These are phyloP conservation scores for Singerocomus inundabilis DNA, from an alignment of 1,284 basidiomycete genomes.

Conservation along the genomic window DNA sequence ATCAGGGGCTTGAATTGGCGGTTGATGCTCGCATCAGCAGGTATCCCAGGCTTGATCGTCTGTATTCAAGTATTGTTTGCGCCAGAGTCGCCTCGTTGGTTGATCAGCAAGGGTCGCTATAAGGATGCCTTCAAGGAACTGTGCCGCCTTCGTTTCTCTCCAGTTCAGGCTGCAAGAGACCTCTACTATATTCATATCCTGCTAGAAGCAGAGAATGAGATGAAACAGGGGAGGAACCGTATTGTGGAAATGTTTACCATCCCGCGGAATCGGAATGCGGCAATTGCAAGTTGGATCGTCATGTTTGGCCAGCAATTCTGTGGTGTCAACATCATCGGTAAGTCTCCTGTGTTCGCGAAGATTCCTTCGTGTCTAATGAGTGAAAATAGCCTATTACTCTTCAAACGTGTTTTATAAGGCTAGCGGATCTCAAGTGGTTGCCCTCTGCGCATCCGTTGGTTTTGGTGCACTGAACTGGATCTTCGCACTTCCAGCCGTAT, in stretches of 20 bases:
- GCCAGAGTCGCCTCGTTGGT: conserved; percentile 71
- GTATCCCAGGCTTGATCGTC: conserved; percentile 60
- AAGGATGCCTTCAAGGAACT: conserved; percentile 65
- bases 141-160: conserved; percentile 59
- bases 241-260: conserved; percentile 69
- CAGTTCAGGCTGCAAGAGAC: conserved; percentile 77
- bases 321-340: conserved; percentile 59
- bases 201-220: conserved; percentile 61
- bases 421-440: conserved; percentile 46
- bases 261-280: conserved; percentile 72
- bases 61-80: conserved; percentile 55
- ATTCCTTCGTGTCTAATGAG: conserved; percentile 43
- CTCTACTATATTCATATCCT: conserved; percentile 70
- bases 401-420: conserved; percentile 65
- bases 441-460: conserved; percentile 67
- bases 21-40: conserved; percentile 62
- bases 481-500: conserved; percentile 64
- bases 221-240: conserved; percentile 50
- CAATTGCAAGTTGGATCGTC: conserved; percentile 65
- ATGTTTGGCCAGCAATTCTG: conserved; percentile 75
- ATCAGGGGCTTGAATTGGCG: conserved; percentile 64
- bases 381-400: conserved; percentile 63
- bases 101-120: conserved; percentile 68
- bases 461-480: conserved; percentile 71
- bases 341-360: conserved; percentile 51